phyloP scores from a whole-genome alignment of 2,329 filamentous ascomycete genomes.

The Trichoderma polysporum region DNA sequence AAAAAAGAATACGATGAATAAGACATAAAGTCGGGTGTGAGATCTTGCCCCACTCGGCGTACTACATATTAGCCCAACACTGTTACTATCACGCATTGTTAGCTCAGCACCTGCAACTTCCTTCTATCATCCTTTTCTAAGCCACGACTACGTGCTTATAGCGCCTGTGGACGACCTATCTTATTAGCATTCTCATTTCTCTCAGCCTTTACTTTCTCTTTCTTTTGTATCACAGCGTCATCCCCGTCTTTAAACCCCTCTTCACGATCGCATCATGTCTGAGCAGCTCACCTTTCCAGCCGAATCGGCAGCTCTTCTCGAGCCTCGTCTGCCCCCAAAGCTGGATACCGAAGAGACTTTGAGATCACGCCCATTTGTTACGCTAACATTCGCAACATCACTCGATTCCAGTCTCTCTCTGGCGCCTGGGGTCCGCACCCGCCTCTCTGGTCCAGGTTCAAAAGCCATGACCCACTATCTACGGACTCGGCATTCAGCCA shows the following conservation, averaged over 20 bases:
- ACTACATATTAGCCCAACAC: background rate
- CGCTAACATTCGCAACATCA: conserved; percentile 86
- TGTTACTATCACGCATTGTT: background rate
- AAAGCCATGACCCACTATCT: conserved; percentile 95
- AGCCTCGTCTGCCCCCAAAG: conserved; percentile 35
- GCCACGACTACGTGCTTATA: background rate
- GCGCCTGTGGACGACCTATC: background rate
- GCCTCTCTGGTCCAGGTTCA: conserved; percentile 76
- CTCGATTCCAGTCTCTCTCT: conserved; percentile 80
- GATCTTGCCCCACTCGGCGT: background rate
- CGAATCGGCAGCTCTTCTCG: conserved; percentile 34
- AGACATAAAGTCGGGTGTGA: background rate
- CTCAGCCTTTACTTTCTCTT: background rate
- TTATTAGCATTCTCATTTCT: background rate
- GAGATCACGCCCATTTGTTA: conserved; percentile 55
- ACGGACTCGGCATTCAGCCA: conserved; percentile 77
- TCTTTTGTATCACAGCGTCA: background rate
- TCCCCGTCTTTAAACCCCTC: background rate
- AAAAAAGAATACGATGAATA: background rate
- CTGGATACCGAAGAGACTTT: background rate
- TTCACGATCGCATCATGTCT: conserved; percentile 30
- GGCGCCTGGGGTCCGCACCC: conserved; percentile 75
- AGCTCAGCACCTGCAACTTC: background rate
- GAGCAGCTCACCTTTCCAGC: conserved; percentile 37
- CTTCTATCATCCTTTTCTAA: background rate